phyloP scores from a whole-genome alignment of 345 rosid genomes.

The Fremontodendron californicum region DNA sequence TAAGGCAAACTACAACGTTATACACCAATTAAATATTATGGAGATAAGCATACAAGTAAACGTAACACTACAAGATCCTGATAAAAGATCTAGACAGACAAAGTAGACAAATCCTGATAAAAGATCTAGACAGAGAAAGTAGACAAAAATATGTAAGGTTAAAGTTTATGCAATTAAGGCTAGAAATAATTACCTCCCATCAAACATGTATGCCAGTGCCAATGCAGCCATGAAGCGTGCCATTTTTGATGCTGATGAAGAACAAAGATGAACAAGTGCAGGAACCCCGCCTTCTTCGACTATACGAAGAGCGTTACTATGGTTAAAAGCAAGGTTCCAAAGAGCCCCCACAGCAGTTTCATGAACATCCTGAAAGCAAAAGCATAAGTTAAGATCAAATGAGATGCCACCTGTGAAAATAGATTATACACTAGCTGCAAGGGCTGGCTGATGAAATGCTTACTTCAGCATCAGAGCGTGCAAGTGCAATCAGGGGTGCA shows the following conservation, averaged over 20 bases:
- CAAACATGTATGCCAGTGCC: conserved; percentile 80
- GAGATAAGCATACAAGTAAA: no score
- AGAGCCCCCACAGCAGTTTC: conserved; percentile 91
- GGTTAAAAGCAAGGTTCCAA: conserved; percentile 84
- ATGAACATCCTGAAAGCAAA: conserved; percentile 67
- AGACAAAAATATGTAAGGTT: background rate
- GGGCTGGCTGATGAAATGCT: conserved; percentile 6
- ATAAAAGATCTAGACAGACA: no score
- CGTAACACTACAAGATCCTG: no score
- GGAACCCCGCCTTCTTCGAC: conserved; percentile 86
- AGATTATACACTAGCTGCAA: background rate
- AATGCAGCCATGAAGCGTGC: conserved; percentile 87
- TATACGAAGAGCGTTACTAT: conserved; percentile 68
- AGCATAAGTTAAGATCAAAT: conserved; percentile 4
- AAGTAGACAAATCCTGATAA: background rate
- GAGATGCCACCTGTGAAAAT: background rate
- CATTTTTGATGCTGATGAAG: conserved; percentile 70
- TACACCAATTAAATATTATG: background rate
- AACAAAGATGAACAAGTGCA: conserved; percentile 68
- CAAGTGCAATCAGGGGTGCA: conserved; percentile 64
- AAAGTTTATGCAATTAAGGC: background rate
- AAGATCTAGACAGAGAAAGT: no score
- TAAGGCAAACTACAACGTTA: background rate
- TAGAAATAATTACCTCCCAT: conserved; percentile 20
- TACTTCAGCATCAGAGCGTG: conserved; percentile 71